These are phyloP conservation scores for Echeveria elegans DNA, from an alignment of 164 flowering plant species.

Conservation along the genomic window DNA sequence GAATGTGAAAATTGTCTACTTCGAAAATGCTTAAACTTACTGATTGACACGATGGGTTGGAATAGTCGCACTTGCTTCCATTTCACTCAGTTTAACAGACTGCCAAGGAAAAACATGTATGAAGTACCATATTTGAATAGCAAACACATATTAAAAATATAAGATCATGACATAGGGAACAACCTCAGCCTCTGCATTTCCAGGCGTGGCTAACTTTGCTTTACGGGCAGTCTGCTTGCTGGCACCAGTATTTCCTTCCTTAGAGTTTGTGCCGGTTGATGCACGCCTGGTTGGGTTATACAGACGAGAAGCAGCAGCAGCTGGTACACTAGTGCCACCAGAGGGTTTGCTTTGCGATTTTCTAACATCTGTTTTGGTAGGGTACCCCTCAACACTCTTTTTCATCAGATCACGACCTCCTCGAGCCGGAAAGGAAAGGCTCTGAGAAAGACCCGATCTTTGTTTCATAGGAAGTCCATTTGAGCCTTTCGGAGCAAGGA, in stretches of 20 bases:
- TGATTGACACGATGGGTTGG: background rate
- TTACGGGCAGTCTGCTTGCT: slow-evolving; percentile 16
- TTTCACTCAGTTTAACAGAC: background rate
- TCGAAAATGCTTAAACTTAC: background rate
- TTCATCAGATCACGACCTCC: slow-evolving; percentile 30
- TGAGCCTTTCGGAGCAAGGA: slow-evolving; percentile 25
- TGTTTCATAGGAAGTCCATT: slow-evolving; percentile 21
- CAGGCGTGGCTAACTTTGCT: slow-evolving; percentile 20
- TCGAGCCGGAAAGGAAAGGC: slow-evolving; percentile 54
- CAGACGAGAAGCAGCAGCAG: slow-evolving; percentile 17
- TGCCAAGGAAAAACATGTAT: background rate
- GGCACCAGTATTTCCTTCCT: slow-evolving; percentile 16
- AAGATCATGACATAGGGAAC: background rate
- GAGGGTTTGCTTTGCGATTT: slow-evolving; percentile 22
- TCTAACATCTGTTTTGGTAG: slow-evolving; percentile 26
- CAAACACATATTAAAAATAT: background rate
- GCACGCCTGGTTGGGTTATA: slow-evolving; percentile 20
- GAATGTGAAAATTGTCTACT: background rate
- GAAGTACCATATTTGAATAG: background rate
- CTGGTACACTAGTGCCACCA: slow-evolving; percentile 22
- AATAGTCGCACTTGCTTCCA: background rate
- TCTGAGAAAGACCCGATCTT: slow-evolving; percentile 42
- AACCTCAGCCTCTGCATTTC: slow-evolving; percentile 30
- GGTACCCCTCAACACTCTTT: slow-evolving; percentile 44
- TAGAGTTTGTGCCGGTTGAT: slow-evolving; percentile 26